These are phyloP conservation scores for Fonsecaea erecta DNA, from an alignment of 2,329 filamentous ascomycete species.

Conservation along the genomic window DNA sequence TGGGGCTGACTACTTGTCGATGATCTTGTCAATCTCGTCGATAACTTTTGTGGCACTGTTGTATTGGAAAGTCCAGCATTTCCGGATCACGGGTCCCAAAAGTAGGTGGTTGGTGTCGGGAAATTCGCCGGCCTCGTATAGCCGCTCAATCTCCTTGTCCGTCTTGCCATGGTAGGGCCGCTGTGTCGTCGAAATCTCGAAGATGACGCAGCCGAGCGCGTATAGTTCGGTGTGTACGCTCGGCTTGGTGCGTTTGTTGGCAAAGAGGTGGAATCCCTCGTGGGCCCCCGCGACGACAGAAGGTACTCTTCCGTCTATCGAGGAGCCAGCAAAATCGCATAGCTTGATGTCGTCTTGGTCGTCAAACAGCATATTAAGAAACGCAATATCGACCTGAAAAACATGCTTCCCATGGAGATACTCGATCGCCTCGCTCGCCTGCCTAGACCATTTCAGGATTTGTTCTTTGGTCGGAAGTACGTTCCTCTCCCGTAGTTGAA, in stretches of 20 bases:
- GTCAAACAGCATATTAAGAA: slow-evolving; percentile 35
- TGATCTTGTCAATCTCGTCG: slow-evolving; percentile 2
- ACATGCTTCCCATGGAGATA: slow-evolving; percentile 30
- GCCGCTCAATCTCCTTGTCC: slow-evolving; percentile 2
- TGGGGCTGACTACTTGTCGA: background rate
- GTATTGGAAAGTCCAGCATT: slow-evolving; percentile 34
- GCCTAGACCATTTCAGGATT: slow-evolving; percentile 30
- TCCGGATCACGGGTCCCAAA: slow-evolving; percentile 30
- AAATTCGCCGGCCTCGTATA: slow-evolving; percentile 20
- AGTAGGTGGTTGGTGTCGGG: slow-evolving; percentile 28
- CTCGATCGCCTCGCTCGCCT: slow-evolving; percentile 29
- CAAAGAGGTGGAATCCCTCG: background rate
- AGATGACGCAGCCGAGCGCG: slow-evolving; percentile 33
- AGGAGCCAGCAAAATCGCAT: slow-evolving; percentile 35
- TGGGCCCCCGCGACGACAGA: slow-evolving; percentile 1
- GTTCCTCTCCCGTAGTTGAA: background rate
- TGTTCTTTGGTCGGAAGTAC: background rate
- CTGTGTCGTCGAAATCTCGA: slow-evolving; percentile 32
- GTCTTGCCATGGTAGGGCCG: slow-evolving; percentile 26
- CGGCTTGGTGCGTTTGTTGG: slow-evolving; percentile 1
- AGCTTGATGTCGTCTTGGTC: slow-evolving; percentile 30
- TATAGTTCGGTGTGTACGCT: slow-evolving; percentile 33
- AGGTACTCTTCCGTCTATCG: slow-evolving; percentile 31
- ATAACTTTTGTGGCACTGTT: slow-evolving; percentile 23
- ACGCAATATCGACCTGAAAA: slow-evolving; percentile 33